Percentiles rank a stretch among this genome's conserved stretches.
Evolutionary conservation across 2,329 filamentous ascomycete genomes (phyloP).

Genomic region (Neopestalotiopsis sp.): DNA sequence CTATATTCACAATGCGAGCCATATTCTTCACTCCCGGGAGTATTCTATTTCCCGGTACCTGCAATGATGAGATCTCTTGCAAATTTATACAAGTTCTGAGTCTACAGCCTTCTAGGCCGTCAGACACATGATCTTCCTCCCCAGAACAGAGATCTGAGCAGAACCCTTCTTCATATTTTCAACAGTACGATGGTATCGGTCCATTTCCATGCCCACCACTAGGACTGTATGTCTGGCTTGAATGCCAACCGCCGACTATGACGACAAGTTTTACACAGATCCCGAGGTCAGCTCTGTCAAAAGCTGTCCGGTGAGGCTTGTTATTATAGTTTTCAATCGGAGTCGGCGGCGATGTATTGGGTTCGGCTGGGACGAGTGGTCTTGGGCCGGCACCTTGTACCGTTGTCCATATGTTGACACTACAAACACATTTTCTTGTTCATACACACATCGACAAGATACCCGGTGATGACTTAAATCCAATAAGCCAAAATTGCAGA

Average conservation of each 20-base stretch:
- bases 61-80: constrained; percentile 34
- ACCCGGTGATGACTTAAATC: constrained; percentile 59
- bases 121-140: constrained; percentile 36
- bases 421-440: constrained; percentile 24
- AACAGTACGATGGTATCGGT: constrained; percentile 18
- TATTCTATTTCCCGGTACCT: constrained; percentile 20
- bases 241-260: constrained; percentile 30
- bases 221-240: constrained; percentile 5
- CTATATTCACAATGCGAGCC: not conserved
- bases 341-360: constrained; percentile 44
- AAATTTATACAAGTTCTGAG: constrained; percentile 26
- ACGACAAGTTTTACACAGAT: constrained; percentile 29
- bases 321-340: constrained; percentile 61
- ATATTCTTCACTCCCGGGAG: not conserved
- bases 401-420: constrained; percentile 15
- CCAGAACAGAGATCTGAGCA: constrained; percentile 61
- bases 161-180: constrained; percentile 23
- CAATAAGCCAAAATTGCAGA: constrained; percentile 66
- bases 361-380: constrained; percentile 28
- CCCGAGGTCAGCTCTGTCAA: constrained; percentile 26
- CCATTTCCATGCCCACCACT: not conserved
- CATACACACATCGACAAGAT: constrained; percentile 32
- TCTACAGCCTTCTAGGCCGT: constrained; percentile 27
- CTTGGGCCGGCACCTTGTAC: constrained; percentile 19
- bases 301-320: constrained; percentile 30